Evolutionary conservation across 2,329 filamentous ascomycete species (phyloP), one percentile per base, ranked within the genome.

Genomic region (Microsporum canis): DNA sequence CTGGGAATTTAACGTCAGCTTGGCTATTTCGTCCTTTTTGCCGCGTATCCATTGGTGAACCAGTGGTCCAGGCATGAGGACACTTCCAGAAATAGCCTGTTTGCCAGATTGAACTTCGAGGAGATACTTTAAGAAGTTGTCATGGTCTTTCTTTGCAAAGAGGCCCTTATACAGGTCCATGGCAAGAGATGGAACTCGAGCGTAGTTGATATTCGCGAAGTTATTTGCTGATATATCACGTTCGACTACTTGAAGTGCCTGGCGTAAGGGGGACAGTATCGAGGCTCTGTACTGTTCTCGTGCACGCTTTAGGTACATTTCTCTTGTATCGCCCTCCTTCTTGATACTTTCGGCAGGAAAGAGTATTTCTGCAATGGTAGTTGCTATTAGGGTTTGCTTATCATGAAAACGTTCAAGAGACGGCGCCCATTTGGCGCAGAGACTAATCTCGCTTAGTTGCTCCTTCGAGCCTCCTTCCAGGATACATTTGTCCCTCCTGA

Each of bases 391-490:
- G 1, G 83, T 85, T 63, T 83, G 78, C 64, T 79, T 78, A 69
- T 85, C 83, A 65, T 84, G 82, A 64, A 82, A 82, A 41, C 74
- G 76, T 38, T 77, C 77, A 17, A 79, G 75, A 0, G 79, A 78
- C 1, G 83, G 83, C 0, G 82, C 80, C 83, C 83, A 85, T 63
- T 86, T 86, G 1, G 77, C 81, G 60, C 80, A 82, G 0, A 85
- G 76, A 0, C 81, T 83, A 60, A 85, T 77, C 12, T 69, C 70
- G 31, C 72, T 73, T 65, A 76, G 74, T 5, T 75, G 75, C 49
- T 73, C 71, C 14, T 71, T 66, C 34, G 78, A 72, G 7, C 69
- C 67, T 14, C 72, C 73, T 3, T 72, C 67, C 0, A 84, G 72
- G 0, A 76, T 67, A 0, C 64, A 65, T 1, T 79, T 64, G 66